Evolutionary conservation across 2,329 filamentous ascomycete genomes (phyloP), one percentile per base, ranked within the genome.

Genomic region (Akanthomyces dipterigenus): DNA sequence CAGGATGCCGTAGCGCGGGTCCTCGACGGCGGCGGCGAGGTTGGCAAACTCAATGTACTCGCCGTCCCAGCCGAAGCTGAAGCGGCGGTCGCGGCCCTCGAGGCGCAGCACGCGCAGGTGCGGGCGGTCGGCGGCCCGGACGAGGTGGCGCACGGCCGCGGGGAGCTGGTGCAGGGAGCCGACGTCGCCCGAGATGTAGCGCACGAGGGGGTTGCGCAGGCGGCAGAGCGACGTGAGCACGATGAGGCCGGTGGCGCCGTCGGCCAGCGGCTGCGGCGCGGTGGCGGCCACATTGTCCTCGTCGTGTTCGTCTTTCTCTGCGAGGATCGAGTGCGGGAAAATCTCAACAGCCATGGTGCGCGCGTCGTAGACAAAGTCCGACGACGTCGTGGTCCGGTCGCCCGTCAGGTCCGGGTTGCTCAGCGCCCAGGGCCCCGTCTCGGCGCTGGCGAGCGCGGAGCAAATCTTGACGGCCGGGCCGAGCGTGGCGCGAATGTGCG

Each of bases 171-270:
- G 76, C 0, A 80, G 43, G 0, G 76, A 78, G 0, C 73, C 75
- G 1, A 79, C 24, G 31, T 80, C 78, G 0, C 77, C 76, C 0
- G 73, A 76, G 3, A 77, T 62, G 56, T 79, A 80, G 31, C 78
- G 73, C 1, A 80, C 68, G 0, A 80, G 65, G 0, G 78, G 78
- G 12, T 80, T 76, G 0, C 76, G 72, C 2, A 78, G 64, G 1
- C 76, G 72, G 24, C 73, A 69, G 0, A 80, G 68, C 0, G 73
- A 77, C 0, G 77, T 80, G 46, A 78, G 75, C 1, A 75, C 73
- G 18, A 80, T 67, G 1, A 76, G 63, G 0, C 77, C 77, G 0
- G 64, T 63, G 42, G 76, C 66, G 1, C 74, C 76, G 0, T 73
- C 67, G 0, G 70, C 67, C 0, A 77, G 18, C 0, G 64, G 51